These are phyloP conservation scores for Nakaseomyces sp. DNA, from an alignment of 1,139 yeast genomes.

Conservation along the genomic window DNA sequence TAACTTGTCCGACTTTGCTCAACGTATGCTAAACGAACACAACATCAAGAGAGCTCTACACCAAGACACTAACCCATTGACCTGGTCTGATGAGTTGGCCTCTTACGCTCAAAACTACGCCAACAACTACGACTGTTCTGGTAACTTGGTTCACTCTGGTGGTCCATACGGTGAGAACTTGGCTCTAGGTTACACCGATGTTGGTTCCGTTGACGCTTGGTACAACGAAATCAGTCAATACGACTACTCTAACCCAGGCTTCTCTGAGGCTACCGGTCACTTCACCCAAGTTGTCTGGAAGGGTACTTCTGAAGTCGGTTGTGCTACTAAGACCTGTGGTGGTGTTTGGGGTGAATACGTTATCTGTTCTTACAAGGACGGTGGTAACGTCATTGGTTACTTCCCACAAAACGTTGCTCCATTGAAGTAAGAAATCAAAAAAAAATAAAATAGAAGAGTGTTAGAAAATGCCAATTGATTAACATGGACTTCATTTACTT, in stretches of 20 bases:
- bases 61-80: constrained; percentile 42
- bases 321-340: constrained; percentile 50
- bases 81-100: constrained; percentile 42
- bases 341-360: constrained; percentile 45
- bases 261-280: constrained; percentile 43
- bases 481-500: neutral
- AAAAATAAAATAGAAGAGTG: neutral
- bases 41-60: constrained; percentile 48
- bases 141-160: constrained; percentile 51
- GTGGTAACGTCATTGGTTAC: constrained; percentile 44
- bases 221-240: constrained; percentile 51
- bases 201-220: constrained; percentile 53
- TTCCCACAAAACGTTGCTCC: constrained; percentile 46
- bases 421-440: constrained; percentile 10
- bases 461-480: too few species aligned
- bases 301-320: constrained; percentile 46
- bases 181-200: constrained; percentile 42
- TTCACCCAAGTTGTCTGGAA: constrained; percentile 70
- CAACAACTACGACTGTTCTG: constrained; percentile 41
- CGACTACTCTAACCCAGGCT: constrained; percentile 33
- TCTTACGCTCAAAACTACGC: constrained; percentile 43
- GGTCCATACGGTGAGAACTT: constrained; percentile 55
- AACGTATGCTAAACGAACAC: constrained; percentile 42
- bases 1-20: constrained; percentile 30
- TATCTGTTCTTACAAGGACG: constrained; percentile 55